Conservation (phyloP, 495 filamentous ascomycete species). For the Haplographium delicatum region DNA sequence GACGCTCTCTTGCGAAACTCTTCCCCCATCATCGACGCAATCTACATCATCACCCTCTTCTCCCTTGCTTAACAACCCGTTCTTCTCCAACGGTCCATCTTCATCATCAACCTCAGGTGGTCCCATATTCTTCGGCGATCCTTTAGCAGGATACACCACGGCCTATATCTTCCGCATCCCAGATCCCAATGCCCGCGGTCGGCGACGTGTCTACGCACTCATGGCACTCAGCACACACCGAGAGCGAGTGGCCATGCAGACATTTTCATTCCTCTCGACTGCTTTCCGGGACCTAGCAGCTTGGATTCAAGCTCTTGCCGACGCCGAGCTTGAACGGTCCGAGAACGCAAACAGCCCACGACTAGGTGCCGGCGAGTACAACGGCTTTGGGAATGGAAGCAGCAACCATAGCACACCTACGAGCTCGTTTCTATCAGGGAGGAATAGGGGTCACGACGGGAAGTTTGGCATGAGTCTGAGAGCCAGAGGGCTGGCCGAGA, state of each 20-base stretch:
- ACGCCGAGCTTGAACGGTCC: constrained; percentile 51
- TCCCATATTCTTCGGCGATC: constrained; percentile 82
- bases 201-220: constrained; percentile 80
- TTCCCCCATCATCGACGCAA: constrained; percentile 55
- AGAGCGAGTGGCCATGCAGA: constrained; percentile 67
- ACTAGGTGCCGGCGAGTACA: constrained; percentile 22
- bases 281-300: constrained; percentile 73
- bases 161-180: constrained; percentile 89
- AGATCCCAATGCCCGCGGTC: constrained; percentile 82
- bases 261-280: constrained; percentile 66
- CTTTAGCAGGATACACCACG: constrained; percentile 77
- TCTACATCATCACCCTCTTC: constrained; percentile 28
- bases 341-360: constrained; percentile 18
- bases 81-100: constrained; percentile 23
- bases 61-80: constrained; percentile 28
- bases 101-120: constrained; percentile 47
- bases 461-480: constrained; percentile 48
- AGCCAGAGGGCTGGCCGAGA: constrained; percentile 74
- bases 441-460: constrained; percentile 54
- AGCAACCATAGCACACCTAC: constrained; percentile 39
- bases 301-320: constrained; percentile 58
- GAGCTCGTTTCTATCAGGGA: constrained; percentile 59
- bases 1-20: constrained; percentile 77
- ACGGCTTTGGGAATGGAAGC: constrained; percentile 16
- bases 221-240: constrained; percentile 72